A percentile compares a stretch with the other conserved stretches of the same genome.
phyloP scores from a whole-genome alignment of 2,329 filamentous ascomycete species.

The Trichoderma harzianum region DNA sequence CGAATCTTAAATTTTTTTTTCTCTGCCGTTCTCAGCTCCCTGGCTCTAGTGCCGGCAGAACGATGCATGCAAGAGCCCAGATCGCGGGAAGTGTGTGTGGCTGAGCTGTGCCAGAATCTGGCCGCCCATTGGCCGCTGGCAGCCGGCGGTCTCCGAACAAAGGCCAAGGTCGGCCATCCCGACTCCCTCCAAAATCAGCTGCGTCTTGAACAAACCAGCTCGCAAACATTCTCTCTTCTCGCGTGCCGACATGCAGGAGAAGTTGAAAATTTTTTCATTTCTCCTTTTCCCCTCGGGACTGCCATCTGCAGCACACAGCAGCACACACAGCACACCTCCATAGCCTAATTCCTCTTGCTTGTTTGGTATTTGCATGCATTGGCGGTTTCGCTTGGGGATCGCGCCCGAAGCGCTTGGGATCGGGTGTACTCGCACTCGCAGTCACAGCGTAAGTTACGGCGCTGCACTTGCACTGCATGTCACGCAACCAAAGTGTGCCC shows the following conservation, averaged over 20 bases:
- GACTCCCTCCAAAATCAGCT: background rate
- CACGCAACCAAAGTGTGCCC: background rate
- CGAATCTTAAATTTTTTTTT: background rate
- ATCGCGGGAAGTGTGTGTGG: constrained; percentile 12
- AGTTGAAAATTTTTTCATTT: background rate
- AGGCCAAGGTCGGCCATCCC: constrained; percentile 3
- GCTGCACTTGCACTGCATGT: constrained; percentile 1
- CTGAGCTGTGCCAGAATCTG: background rate
- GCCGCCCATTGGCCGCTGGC: background rate
- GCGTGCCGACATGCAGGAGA: background rate
- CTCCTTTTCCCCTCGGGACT: background rate
- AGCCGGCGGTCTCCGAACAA: constrained; percentile 7
- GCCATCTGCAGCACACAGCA: background rate
- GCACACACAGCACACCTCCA: background rate
- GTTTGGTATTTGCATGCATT: background rate
- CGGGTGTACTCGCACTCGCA: background rate
- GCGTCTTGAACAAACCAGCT: background rate
- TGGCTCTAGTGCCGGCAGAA: constrained; percentile 10
- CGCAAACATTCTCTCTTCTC: background rate
- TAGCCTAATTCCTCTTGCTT: background rate
- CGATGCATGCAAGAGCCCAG: background rate
- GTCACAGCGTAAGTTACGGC: background rate
- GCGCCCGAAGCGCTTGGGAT: background rate
- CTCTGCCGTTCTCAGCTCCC: background rate
- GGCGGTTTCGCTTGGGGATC: background rate